Percentiles rank a stretch among this genome's conserved stretches.
Evolutionary conservation across 495 filamentous ascomycete species (phyloP).

Genomic region (Penicillium crystallinum): DNA sequence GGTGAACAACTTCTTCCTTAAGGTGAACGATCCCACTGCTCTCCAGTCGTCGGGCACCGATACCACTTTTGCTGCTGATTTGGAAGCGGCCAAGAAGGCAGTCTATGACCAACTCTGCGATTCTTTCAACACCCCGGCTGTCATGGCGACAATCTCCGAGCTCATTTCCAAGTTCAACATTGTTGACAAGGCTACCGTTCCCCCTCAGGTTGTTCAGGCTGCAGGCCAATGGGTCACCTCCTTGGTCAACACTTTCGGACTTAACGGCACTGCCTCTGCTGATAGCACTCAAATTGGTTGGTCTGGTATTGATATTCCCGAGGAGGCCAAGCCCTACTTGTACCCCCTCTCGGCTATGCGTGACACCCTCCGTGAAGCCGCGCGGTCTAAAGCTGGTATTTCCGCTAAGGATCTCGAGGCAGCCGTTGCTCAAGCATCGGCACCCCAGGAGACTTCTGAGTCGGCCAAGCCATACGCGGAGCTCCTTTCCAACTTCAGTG

Average conservation of each 20-base stretch:
- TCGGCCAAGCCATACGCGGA: conserved; percentile 34
- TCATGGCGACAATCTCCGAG: conserved; percentile 67
- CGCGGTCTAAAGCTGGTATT: conserved; percentile 37
- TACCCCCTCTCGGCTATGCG: conserved; percentile 60
- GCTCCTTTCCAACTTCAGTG: conserved; percentile 35
- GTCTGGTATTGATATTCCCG: conserved; percentile 64
- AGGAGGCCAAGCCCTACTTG: conserved; percentile 58
- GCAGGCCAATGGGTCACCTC: conserved; percentile 77
- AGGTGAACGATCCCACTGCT: conserved; percentile 45
- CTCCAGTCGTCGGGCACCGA: conserved; percentile 37
- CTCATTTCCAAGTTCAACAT: conserved; percentile 72
- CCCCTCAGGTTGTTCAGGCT: conserved; percentile 49
- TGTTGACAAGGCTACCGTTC: conserved; percentile 53
- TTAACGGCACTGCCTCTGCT: conserved; percentile 60
- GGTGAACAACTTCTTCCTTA: conserved; percentile 88
- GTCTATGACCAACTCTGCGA: conserved; percentile 68
- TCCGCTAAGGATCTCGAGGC: conserved; percentile 27
- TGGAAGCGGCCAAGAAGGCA: conserved; percentile 60
- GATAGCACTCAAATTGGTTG: conserved; percentile 68
- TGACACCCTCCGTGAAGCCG: conserved; percentile 59
- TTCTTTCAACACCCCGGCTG: conserved; percentile 81
- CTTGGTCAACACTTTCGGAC: conserved; percentile 79
- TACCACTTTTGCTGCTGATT: conserved; percentile 29
- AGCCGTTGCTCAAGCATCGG: conserved; percentile 21
- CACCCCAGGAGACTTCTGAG: conserved; percentile 23